Base-by-base conservation (phyloP, 371 early-diverging fungal genomes). In the Rhizomucor pusillus region DNA sequence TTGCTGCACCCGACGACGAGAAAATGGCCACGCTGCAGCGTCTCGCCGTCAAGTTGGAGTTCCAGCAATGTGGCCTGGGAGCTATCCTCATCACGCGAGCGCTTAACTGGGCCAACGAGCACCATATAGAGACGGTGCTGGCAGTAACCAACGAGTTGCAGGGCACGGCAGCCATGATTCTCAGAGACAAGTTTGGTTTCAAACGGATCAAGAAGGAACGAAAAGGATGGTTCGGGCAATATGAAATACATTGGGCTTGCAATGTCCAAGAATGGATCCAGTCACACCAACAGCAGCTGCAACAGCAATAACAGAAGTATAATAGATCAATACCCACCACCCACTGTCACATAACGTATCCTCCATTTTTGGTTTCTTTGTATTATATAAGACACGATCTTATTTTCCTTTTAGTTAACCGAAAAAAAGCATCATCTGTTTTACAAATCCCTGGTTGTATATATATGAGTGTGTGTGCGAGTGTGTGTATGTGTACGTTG, bases 11-110 rank as follows among this genome's bases (percentile, higher is more conserved):
- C 5, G 65, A 74, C 22, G 56, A 57, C 0, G 66, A 66, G 7
- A 60, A 68, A 14, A 69, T 68, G n/a, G 78, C 78, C 14, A 66
- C 73, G 0, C 54, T 77, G 2, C 61, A 63, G 12, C 67, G 75
- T 18, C 65, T 61, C 60, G 66, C 71, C 33, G 57, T 77, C 23
- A 62, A 62, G 18, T 53, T 61, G 13, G 73, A 74, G 4, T 63
- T 62, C 18, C 78, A 74, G 47, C 56, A 57, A 24, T 70, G 68
- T 46, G 75, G 75, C 0, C 47, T 77, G 22, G 74, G 75, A 2
- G 68, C 68, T 0, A 40, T 77, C 5, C 40, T 77, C 25, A 60
- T 77, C 16, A 69, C 65, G 25, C 63, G 75, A 18, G 73, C 71
- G 13, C 63, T 77, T 40, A 47, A 48, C 12, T 74, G 67, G 68